These are phyloP conservation scores for Seiridium unicorne DNA, from an alignment of 2,329 filamentous ascomycete species.

Conservation along the genomic window DNA sequence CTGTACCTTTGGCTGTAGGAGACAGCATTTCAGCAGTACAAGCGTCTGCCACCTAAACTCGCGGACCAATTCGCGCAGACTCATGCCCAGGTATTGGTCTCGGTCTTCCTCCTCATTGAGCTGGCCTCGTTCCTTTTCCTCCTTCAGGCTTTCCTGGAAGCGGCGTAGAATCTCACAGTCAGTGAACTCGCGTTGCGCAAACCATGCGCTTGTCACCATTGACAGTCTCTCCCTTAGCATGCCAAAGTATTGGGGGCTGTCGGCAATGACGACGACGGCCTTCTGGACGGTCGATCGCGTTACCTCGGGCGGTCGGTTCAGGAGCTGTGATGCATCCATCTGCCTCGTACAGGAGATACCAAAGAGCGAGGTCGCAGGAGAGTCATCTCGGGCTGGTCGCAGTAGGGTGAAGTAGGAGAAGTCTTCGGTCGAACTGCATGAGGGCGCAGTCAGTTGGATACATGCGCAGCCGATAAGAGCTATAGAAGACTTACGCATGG, in stretches of 20 bases:
- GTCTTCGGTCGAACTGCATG: conserved; percentile 76
- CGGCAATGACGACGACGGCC: conserved; percentile 91
- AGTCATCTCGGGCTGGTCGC: conserved; percentile 51
- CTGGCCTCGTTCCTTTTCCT: conserved; percentile 58
- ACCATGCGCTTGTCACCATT: conserved; percentile 93
- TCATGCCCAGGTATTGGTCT: conserved; percentile 87
- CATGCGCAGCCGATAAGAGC: not conserved
- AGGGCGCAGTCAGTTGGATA: not conserved
- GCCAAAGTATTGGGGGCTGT: conserved; percentile 86
- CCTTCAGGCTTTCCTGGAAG: conserved; percentile 85
- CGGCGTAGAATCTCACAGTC: conserved; percentile 86
- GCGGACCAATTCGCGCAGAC: conserved; percentile 84
- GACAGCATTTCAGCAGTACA: conserved; percentile 87
- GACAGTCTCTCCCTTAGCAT: conserved; percentile 86
- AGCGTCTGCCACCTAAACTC: conserved; percentile 95
- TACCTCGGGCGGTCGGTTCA: conserved; percentile 80
- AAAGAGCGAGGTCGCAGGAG: conserved; percentile 79
- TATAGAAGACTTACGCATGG: conserved; percentile 68
- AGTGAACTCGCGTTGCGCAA: conserved; percentile 88
- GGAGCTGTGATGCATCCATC: conserved; percentile 74
- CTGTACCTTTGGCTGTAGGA: conserved; percentile 87
- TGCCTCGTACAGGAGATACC: conserved; percentile 95
- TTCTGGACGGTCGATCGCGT: conserved; percentile 98
- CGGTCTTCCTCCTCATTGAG: conserved; percentile 68
- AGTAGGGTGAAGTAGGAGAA: conserved; percentile 98